Evolutionary conservation across 768 basidiomycete genomes (phyloP), one percentile per base, ranked within the genome.

Genomic region (Porphyrellus cyaneotinctus): DNA sequence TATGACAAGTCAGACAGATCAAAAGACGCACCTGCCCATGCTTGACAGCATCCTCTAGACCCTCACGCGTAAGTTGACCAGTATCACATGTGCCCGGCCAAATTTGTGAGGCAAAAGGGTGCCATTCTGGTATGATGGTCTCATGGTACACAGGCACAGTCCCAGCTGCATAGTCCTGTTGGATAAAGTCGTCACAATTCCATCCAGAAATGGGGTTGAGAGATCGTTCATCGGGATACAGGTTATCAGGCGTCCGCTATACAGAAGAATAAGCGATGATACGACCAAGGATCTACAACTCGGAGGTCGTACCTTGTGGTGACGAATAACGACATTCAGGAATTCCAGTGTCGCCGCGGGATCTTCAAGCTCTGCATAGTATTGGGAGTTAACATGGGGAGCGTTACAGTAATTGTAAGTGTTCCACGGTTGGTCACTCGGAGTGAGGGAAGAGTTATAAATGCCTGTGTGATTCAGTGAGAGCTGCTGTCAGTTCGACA

Each of bases 361-460:
- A 17, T 63, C 56, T n/a, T 52, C 44, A 3, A 74, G 76, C 18
- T 49, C 28, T 6, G 49, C 38, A 47, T 78, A 79, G 53, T 77
- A 72, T 32, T 58, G 62, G 7, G 66, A 59, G 49, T 73, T 75
- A 53, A 77, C 70, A 48, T 75, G 78, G 0, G 78, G 75, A 0
- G 78, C 78, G 46, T 79, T 79, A 64, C 78, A 79, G 51, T 78
- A 79, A 47, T 79, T 79, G 66, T 79, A 78, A 24, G 76, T 79
- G 63, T 78, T 72, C 78, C 78, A 78, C 0, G 76, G 73, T 12
- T 73, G 59, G 41, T 55, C 32, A 1, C 49, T 49, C 11, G 78
- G 78, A 1, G 78, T 78, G 30, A 62, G 18, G 2, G 78, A 79
- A 6, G 75, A 70, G 42, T 74, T 70, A 60, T 79, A 79, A 26